Evolutionary conservation across 306 rosid species (phyloP).

Genomic region (Lagenaria siceraria): DNA sequence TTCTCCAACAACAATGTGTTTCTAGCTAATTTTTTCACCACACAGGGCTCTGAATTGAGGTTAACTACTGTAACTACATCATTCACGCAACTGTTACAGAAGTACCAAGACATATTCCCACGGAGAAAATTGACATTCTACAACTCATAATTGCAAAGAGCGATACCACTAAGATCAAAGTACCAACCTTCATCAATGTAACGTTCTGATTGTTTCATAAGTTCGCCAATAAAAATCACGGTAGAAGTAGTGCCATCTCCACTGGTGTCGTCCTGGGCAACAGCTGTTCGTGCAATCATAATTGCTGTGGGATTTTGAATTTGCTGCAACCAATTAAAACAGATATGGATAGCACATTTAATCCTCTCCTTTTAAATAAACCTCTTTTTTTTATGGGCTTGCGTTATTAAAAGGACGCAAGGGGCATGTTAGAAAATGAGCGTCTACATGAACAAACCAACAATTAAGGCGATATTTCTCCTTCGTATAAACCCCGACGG

Average conservation of each 20-base stretch:
- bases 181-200: conserved; percentile 74
- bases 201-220: conserved; percentile 92
- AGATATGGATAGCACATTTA: not conserved
- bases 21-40: not conserved
- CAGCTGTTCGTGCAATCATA: conserved; percentile 95
- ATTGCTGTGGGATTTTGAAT: conserved; percentile 97
- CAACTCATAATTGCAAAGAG: not conserved
- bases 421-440: not conserved
- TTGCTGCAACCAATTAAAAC: conserved; percentile 43
- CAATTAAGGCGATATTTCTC: not conserved
- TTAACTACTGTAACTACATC: not conserved
- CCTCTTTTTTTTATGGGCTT: not conserved
- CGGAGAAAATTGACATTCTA: not conserved
- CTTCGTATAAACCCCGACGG: not conserved
- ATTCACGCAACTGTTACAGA: not conserved
- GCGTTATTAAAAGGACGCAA: not conserved
- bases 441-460: not conserved
- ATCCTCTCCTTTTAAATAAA: not conserved
- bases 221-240: conserved; percentile 89
- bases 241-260: conserved; percentile 98
- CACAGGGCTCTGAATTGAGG: not conserved
- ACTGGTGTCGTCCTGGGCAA: conserved; percentile 89
- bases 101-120: not conserved
- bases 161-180: not conserved
- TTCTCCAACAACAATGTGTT: not conserved